A percentile compares a stretch with the other conserved stretches of the same genome.
Conservation (phyloP, 2,329 filamentous ascomycete genomes). For the Fusarium falciforme region DNA sequence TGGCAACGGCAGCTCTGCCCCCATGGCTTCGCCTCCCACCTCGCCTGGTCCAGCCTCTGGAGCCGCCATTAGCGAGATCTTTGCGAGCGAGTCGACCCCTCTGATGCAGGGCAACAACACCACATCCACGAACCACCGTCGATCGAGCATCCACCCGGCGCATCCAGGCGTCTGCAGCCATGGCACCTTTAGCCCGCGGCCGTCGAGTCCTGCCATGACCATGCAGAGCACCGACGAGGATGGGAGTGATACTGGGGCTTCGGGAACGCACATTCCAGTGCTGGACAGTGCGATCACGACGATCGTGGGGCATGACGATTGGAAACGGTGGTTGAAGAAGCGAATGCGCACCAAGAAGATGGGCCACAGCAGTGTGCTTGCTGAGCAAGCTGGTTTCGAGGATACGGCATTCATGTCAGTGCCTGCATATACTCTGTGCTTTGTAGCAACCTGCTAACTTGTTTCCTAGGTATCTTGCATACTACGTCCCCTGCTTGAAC, state of each 20-base stretch:
- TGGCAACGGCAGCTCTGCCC: conserved; percentile 25
- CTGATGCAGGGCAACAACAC: conserved; percentile 53
- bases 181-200: conserved; percentile 80
- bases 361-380: conserved; percentile 78
- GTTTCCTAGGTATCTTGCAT: conserved; percentile 79
- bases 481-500: conserved; percentile 91
- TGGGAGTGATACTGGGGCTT: conserved; percentile 48
- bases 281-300: conserved; percentile 55
- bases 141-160: conserved; percentile 44
- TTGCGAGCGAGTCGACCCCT: conserved; percentile 62
- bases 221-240: conserved; percentile 46
- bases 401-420: conserved; percentile 79
- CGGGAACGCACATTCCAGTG: conserved; percentile 49
- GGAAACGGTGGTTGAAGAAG: conserved; percentile 61
- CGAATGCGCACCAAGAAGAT: conserved; percentile 73
- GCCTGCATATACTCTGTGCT: background rate
- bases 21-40: conserved; percentile 33
- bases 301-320: conserved; percentile 55
- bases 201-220: conserved; percentile 60
- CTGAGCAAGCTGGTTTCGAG: conserved; percentile 78
- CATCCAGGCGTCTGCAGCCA: conserved; percentile 71
- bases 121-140: conserved; percentile 25
- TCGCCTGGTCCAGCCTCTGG: conserved; percentile 41
- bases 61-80: conserved; percentile 24
- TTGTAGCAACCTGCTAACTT: conserved; percentile 15